These are phyloP conservation scores for Coniella lustricola DNA, from an alignment of 2,329 filamentous ascomycete species.

Conservation along the genomic window DNA sequence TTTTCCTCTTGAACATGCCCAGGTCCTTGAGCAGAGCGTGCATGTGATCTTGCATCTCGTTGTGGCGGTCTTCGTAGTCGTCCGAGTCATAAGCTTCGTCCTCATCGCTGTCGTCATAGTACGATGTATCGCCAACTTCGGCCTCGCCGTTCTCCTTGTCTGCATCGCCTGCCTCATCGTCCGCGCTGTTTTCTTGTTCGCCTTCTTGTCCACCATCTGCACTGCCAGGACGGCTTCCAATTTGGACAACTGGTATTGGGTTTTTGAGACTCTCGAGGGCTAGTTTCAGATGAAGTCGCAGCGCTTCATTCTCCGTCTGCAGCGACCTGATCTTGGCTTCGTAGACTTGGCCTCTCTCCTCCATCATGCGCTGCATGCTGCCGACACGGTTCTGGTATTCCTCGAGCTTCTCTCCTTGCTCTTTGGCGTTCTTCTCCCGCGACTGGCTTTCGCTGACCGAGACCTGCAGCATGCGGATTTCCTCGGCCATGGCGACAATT, in stretches of 20 bases:
- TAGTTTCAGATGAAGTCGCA: constrained; percentile 80
- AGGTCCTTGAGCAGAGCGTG: constrained; percentile 76
- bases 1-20: constrained; percentile 73
- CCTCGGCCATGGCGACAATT: constrained; percentile 89
- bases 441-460: constrained; percentile 58
- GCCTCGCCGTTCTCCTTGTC: constrained; percentile 13
- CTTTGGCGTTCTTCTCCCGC: constrained; percentile 68
- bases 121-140: constrained; percentile 22
- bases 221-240: constrained; percentile 27
- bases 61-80: constrained; percentile 45
- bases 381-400: constrained; percentile 90
- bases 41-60: constrained; percentile 76
- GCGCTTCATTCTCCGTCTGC: constrained; percentile 81
- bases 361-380: constrained; percentile 91
- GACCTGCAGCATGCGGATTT: constrained; percentile 80
- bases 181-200: constrained; percentile 13
- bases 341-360: constrained; percentile 81
- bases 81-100: constrained; percentile 47
- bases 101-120: constrained; percentile 51
- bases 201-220: constrained; percentile 21
- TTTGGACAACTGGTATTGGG: constrained; percentile 63
- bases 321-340: constrained; percentile 91
- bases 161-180: constrained; percentile 10
- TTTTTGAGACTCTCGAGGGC: constrained; percentile 84
- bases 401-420: constrained; percentile 78